Percentiles rank a stretch among this genome's conserved stretches.
Evolutionary conservation across 768 basidiomycete species (phyloP).

Genomic region (Mycena vitilis): DNA sequence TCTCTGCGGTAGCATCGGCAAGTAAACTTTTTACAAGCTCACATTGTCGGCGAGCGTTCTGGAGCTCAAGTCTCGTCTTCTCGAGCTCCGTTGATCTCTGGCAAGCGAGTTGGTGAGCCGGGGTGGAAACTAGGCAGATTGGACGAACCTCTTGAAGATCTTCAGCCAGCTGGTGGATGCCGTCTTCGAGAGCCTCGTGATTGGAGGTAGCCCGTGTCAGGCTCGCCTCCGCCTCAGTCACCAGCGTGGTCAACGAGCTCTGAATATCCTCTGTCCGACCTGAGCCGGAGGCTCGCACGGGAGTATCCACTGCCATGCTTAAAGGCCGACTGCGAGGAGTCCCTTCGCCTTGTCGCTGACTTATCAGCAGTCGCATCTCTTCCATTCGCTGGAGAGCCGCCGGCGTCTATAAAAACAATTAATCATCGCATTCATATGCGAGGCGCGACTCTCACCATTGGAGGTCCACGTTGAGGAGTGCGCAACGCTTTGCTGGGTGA

Average conservation of each 20-base stretch:
- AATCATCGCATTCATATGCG: constrained; percentile 12
- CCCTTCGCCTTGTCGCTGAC: constrained; percentile 65
- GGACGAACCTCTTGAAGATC: constrained; percentile 64
- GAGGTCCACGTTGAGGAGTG: constrained; percentile 57
- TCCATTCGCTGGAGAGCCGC: constrained; percentile 84
- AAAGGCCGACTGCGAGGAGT: constrained; percentile 62
- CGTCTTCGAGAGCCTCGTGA: constrained; percentile 66
- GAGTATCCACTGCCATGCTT: constrained; percentile 50
- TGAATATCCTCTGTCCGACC: constrained; percentile 48
- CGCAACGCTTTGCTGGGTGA: constrained; percentile 70
- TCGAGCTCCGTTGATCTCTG: constrained; percentile 76
- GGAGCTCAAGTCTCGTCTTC: constrained; percentile 70
- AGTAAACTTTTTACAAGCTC: too few species aligned
- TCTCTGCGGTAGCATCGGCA: constrained; percentile 86
- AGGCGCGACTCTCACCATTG: constrained; percentile 51
- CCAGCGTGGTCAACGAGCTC: constrained; percentile 63
- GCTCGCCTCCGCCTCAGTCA: constrained; percentile 67
- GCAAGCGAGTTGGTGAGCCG: not conserved
- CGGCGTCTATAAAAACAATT: constrained; percentile 61
- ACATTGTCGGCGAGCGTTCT: constrained; percentile 77
- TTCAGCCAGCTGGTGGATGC: constrained; percentile 60
- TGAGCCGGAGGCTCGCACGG: constrained; percentile 39
- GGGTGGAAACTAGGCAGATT: not conserved
- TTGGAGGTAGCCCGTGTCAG: constrained; percentile 62
- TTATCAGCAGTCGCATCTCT: constrained; percentile 84